Evolutionary conservation across 208 protist species (phyloP).

Genomic region (Trypanosoma cruzi): DNA sequence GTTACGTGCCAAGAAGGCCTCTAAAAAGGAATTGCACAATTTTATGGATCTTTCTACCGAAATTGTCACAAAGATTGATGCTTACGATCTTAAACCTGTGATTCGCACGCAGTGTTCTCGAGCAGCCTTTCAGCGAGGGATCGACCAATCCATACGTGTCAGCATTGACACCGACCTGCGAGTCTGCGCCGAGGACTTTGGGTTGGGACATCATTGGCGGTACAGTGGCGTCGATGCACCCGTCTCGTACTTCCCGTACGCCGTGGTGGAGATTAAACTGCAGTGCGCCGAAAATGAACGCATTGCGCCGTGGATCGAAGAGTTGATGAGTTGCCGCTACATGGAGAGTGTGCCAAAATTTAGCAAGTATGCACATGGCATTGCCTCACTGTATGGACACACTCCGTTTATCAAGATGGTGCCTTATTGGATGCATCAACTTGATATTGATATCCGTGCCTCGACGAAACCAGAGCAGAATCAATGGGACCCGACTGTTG

Average conservation of each 20-base stretch:
- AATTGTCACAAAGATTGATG: constrained; percentile 83
- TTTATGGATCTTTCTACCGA: constrained; percentile 86
- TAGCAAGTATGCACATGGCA: constrained; percentile 91
- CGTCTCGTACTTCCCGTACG: constrained; percentile 83
- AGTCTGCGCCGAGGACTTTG: constrained; percentile 85
- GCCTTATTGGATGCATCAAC: constrained; percentile 91
- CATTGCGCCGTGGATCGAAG: constrained; percentile 89
- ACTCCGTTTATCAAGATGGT: constrained; percentile 89
- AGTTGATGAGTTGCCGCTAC: constrained; percentile 88
- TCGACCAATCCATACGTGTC: constrained; percentile 85
- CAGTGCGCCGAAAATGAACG: constrained; percentile 89
- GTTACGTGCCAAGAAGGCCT: constrained; percentile 74
- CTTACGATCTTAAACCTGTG: constrained; percentile 85
- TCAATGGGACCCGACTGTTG: constrained; percentile 84
- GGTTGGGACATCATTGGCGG: constrained; percentile 85
- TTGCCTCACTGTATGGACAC: constrained; percentile 86
- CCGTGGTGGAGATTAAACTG: constrained; percentile 89
- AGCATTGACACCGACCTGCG: constrained; percentile 89
- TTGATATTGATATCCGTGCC: constrained; percentile 88
- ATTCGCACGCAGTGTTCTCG: constrained; percentile 85
- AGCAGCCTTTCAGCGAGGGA: constrained; percentile 86
- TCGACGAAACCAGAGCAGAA: constrained; percentile 83
- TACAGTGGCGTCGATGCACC: constrained; percentile 73
- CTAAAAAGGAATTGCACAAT: constrained; percentile 60
- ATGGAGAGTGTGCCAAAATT: constrained; percentile 92